Base-by-base conservation (phyloP, 1,139 yeast species). In the Debaryomyces coudertii region DNA sequence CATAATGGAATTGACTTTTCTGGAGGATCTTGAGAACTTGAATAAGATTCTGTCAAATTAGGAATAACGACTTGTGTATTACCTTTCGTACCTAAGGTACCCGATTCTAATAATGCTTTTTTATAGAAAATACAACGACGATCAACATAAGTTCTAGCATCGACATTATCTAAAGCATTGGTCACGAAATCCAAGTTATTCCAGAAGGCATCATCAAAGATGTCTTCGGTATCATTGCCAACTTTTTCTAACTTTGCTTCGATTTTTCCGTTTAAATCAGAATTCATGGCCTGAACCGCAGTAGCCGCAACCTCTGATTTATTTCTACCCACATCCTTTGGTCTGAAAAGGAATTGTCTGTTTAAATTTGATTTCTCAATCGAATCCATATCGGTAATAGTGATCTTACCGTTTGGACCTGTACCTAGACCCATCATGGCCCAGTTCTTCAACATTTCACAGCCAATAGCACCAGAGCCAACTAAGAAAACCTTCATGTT, bases 401-500 rank as follows among this genome's bases (percentile, higher is more conserved):
- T 69, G 51, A 93, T 88, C 56, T 82, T 79, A 60, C 99, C 99
- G 2, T 86, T 67, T 31, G 93, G 89, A 28, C 99, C 98, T 22
- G 95, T 77, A 28, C 96, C 98, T 47, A 93, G 74, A 41, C 99
- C 99, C 83, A 92, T 80, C 81, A 93, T 79, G 7, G 99, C 97
- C 98, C 98, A 93, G 63, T 90, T 92, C 70, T 93, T 93, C 61
- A 93, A 77, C 95, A 95, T 93, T 71, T 93, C 99, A 72, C 99
- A 93, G 40, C 99, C 99, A 75, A 93, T 93, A 33, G 99, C 99
- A 63, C 99, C 99, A 2, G 98, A 83, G 43, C 99, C 99, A 36
- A 93, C 99, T 54, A 93, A 75, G 66, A 93, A 93, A 4, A 92
- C 90, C 61, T 81, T 86, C 53, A 88, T 73, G 65, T 92, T 89